These are phyloP conservation scores for Monilinia polystroma DNA, from an alignment of 2,329 filamentous ascomycete species.

Conservation along the genomic window DNA sequence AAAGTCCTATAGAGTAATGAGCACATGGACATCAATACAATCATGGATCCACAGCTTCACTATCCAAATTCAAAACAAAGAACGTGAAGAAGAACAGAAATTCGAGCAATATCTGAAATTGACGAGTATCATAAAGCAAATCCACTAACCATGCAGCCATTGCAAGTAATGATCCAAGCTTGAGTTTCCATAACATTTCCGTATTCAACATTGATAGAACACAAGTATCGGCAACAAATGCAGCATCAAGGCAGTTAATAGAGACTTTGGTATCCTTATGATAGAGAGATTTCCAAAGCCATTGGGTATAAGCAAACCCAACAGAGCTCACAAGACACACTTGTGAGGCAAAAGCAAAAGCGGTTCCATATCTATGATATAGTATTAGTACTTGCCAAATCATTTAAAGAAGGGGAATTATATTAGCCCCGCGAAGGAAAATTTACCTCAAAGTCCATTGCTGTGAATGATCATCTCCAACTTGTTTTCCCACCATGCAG, in stretches of 20 bases:
- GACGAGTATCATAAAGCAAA: neutral
- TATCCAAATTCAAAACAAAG: neutral
- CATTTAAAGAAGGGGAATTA: neutral
- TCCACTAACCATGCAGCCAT: slow-evolving; percentile 24
- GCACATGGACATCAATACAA: neutral
- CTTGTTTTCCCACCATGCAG: slow-evolving; percentile 21
- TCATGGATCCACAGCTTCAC: neutral
- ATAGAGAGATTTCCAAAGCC: slow-evolving; percentile 27
- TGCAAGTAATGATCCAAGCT: slow-evolving; percentile 24
- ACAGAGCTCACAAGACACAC: slow-evolving; percentile 24
- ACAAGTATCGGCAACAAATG: slow-evolving; percentile 24
- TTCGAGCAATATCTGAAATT: neutral
- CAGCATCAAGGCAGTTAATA: slow-evolving; percentile 25
- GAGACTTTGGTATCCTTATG: slow-evolving; percentile 24
- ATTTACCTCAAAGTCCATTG: slow-evolving; percentile 26
- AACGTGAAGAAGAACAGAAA: neutral
- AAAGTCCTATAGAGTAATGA: slow-evolving; percentile 3
- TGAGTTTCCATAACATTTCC: slow-evolving; percentile 28
- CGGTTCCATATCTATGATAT: slow-evolving; percentile 25
- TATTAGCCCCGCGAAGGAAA: neutral
- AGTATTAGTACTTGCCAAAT: neutral
- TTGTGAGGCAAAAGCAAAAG: slow-evolving; percentile 26
- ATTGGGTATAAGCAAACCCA: slow-evolving; percentile 27
- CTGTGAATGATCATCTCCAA: slow-evolving; percentile 25
- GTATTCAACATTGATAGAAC: slow-evolving; percentile 23